These are phyloP conservation scores for Colletotrichum lentis DNA, from an alignment of 2,329 filamentous ascomycete genomes.

Conservation along the genomic window DNA sequence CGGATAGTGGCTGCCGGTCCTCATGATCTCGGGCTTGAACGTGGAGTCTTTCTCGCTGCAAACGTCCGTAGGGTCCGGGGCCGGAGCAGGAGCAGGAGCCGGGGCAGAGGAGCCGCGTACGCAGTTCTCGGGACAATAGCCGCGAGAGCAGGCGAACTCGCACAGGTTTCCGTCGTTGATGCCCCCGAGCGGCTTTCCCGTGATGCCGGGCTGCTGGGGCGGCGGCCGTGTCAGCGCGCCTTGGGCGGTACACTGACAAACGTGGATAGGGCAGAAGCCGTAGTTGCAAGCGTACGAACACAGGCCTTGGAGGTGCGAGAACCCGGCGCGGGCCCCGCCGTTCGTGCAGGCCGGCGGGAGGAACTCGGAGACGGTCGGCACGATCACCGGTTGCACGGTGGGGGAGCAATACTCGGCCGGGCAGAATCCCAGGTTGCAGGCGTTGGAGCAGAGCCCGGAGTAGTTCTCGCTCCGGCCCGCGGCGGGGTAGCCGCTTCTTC, in stretches of 20 bases:
- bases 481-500: slow-evolving; percentile 1
- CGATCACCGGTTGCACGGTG: not conserved
- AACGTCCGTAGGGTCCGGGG: too few relatives aligned
- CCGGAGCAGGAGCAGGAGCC: too few relatives aligned
- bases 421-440: slow-evolving; percentile 19
- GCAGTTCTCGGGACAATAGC: slow-evolving; percentile 52
- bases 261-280: slow-evolving; percentile 4
- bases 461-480: not conserved
- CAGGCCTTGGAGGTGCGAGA: not conserved
- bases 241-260: not conserved
- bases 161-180: slow-evolving; percentile 53
- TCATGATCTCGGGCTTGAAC: too few relatives aligned
- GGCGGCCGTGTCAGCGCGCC: slow-evolving; percentile 43
- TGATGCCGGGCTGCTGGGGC: slow-evolving; percentile 32
- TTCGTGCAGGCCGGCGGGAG: not conserved
- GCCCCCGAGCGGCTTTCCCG: slow-evolving; percentile 45
- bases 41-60: too few relatives aligned
- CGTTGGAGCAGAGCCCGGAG: slow-evolving; percentile 2
- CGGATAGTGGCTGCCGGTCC: not conserved
- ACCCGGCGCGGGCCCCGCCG: not conserved
- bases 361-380: not conserved
- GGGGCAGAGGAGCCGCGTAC: not conserved
- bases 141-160: slow-evolving; percentile 55
- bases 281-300: slow-evolving; percentile 11
- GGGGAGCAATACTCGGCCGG: slow-evolving; percentile 3